These are phyloP conservation scores for Nicotiana sylvestris DNA, from an alignment of 257 asterid genomes.

Conservation along the genomic window DNA sequence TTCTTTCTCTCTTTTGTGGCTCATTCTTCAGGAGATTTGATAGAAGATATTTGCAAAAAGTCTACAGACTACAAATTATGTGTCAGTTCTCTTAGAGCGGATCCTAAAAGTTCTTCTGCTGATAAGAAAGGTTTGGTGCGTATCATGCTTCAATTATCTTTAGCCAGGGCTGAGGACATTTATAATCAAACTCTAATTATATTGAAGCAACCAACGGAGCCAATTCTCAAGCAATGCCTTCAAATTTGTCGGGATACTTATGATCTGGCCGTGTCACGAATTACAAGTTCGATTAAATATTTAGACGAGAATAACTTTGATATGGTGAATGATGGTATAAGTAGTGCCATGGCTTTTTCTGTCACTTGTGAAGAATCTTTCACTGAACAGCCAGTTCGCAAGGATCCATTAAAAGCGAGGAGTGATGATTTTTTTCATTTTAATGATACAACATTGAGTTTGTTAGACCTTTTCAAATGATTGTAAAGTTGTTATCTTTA, in stretches of 20 bases:
- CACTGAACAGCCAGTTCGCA: too few relatives aligned
- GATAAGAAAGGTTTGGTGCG: not conserved
- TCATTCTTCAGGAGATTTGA: not conserved
- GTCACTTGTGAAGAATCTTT: not conserved
- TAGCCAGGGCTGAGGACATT: not conserved
- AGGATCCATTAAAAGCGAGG: too few relatives aligned
- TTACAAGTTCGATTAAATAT: not conserved
- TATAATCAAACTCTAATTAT: not conserved
- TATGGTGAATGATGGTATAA: not conserved
- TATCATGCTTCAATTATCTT: not conserved
- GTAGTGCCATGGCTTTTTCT: too few relatives aligned
- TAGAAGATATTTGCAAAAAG: not conserved
- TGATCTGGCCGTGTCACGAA: not conserved
- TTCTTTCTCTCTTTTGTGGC: not conserved
- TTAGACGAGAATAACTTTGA: not conserved
- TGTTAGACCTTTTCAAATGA: not conserved
- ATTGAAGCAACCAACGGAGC: not conserved
- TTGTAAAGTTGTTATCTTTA: too few relatives aligned
- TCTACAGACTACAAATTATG: not conserved
- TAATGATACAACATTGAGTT: not conserved
- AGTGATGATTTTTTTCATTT: not conserved
- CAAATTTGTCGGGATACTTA: not conserved
- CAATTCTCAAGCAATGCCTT: not conserved
- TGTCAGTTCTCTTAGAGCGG: not conserved
- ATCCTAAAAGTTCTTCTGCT: not conserved